Evolutionary conservation across 164 flowering plant genomes (phyloP).

Genomic region (Brasenia schreberi): DNA sequence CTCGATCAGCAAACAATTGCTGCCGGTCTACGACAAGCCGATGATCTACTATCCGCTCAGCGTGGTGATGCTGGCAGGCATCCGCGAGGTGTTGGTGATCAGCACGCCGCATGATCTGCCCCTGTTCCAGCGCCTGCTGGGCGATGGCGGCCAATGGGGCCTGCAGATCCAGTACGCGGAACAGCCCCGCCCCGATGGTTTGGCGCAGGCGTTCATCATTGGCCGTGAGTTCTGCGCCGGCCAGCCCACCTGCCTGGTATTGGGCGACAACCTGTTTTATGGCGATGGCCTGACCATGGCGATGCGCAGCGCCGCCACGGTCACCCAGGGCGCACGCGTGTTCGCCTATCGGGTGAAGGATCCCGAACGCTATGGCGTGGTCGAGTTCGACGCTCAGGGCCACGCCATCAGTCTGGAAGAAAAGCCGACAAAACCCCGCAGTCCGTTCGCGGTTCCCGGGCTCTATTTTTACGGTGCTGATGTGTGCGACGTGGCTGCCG

Average conservation of each 20-base stretch:
- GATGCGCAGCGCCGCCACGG: neutral
- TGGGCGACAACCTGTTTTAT: neutral
- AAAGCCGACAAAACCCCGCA: neutral
- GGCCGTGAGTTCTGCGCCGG: neutral
- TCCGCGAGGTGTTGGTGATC: neutral
- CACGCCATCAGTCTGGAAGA: neutral
- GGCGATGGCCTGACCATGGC: neutral
- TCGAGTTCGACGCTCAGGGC: neutral
- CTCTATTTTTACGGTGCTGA: neutral
- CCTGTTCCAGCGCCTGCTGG: neutral
- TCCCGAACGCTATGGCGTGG: neutral
- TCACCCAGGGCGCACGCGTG: neutral
- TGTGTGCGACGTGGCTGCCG: neutral
- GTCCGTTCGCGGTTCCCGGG: neutral
- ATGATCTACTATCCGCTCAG: slow-evolving; percentile 1
- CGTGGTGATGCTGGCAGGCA: neutral
- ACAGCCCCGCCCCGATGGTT: neutral
- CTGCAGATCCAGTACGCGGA: neutral
- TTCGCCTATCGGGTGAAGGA: neutral
- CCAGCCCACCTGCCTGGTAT: neutral
- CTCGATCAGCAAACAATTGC: neutral
- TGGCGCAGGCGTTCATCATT: neutral
- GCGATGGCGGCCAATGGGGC: neutral
- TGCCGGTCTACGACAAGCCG: slow-evolving; percentile 1
- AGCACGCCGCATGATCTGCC: neutral